Evolutionary conservation across 805 yeast species (phyloP).

Genomic region (Nakazawaea ishiwadae): DNA sequence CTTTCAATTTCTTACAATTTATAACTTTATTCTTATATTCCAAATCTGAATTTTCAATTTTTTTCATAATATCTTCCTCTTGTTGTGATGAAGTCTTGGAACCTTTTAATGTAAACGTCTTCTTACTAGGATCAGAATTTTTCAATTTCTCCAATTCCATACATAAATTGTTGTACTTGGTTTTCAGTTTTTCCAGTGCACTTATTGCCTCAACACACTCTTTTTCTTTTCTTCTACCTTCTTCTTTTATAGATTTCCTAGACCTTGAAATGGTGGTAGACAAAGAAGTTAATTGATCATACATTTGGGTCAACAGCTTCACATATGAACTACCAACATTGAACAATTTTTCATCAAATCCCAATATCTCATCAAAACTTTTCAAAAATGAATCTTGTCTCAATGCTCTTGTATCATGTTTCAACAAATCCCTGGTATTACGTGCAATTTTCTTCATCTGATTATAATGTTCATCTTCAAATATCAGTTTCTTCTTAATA

Average conservation of each 20-base stretch:
- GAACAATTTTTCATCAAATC: slow-evolving; percentile 68
- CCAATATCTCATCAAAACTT: slow-evolving; percentile 64
- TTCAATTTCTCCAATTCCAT: slow-evolving; percentile 82
- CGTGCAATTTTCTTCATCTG: slow-evolving; percentile 70
- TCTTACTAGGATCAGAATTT: slow-evolving; percentile 73
- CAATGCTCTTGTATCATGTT: slow-evolving; percentile 35
- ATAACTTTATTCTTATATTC: slow-evolving; percentile 81
- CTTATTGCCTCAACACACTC: slow-evolving; percentile 78
- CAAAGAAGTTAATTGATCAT: slow-evolving; percentile 75
- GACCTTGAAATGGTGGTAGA: slow-evolving; percentile 63
- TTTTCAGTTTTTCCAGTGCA: slow-evolving; percentile 84
- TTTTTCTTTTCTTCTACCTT: slow-evolving; percentile 75
- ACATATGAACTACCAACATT: slow-evolving; percentile 74
- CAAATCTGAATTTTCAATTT: slow-evolving; percentile 78
- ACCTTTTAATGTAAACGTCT: slow-evolving; percentile 75
- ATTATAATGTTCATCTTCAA: slow-evolving; percentile 73
- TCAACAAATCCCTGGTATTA: slow-evolving; percentile 45
- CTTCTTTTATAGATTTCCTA: slow-evolving; percentile 78
- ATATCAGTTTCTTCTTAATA: slow-evolving; percentile 68
- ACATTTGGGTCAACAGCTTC: slow-evolving; percentile 76
- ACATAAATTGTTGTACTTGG: slow-evolving; percentile 71
- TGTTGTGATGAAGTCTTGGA: slow-evolving; percentile 78
- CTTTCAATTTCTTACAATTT: slow-evolving; percentile 66
- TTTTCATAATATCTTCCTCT: slow-evolving; percentile 81
- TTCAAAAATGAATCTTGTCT: slow-evolving; percentile 62